Evolutionary conservation across 345 rosid genomes (phyloP), one percentile per base, ranked within the genome.

Genomic region (Eucalyptus guilfoylei): DNA sequence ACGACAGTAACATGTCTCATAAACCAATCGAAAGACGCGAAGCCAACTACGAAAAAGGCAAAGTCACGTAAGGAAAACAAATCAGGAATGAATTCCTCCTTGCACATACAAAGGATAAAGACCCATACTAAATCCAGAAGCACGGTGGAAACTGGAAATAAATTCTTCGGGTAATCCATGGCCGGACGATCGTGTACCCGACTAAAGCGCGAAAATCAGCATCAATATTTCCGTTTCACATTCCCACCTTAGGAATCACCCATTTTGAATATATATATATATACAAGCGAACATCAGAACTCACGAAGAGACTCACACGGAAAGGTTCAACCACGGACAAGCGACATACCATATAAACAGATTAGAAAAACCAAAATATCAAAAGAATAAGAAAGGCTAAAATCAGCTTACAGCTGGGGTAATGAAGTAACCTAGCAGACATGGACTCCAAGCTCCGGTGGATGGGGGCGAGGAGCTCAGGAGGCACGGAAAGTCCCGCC

Each of bases 401-500:
- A 50, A 76, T 15, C 37, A 47, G 91, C 89, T 90, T 90, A 91
- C 96, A 88, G 90, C 90, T 89, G 48, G 91, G 96, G 89, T 69
- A 92, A 86, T 87, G 92, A 90, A 91, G 89, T 26, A 94, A 88
- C 76, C 91, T 90, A 62, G 91, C 72, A 11, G 93, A 87, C 42
- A 91, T 80, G 60, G 92, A 88, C 44, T 90, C 90, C 87, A 89
- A 85, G 88, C 96, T 95, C 87, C 93, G 93, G 88, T 93, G 92
- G 88, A 96, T 92, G 26, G 97, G 94, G 91, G 87, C 88, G 86
- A 97, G 95, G 50, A 97, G 97, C 88, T 94, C 93, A 86, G 96
- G 93, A 16, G 99, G 99, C 62, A 97, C 95, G 12, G 95, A 92
- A 37, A 94, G 89, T 45, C 99, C 99, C 8, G 96, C 95, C 76